Evolutionary conservation across 768 basidiomycete species (phyloP).

Genomic region (Suillus subluteus): DNA sequence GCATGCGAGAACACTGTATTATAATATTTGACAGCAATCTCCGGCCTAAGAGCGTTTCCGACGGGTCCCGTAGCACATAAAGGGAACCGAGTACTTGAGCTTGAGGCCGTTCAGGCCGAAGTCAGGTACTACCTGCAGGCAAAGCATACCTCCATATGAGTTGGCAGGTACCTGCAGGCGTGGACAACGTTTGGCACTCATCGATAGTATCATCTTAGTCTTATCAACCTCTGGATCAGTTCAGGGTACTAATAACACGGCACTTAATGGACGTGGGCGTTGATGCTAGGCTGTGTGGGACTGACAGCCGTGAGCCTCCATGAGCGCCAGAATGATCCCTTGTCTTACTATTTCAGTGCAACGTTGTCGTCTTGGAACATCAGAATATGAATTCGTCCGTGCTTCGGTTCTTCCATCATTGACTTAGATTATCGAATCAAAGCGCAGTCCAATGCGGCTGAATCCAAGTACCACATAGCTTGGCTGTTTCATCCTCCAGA

Average conservation of each 20-base stretch:
- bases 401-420: neutral
- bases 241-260: neutral
- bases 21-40: neutral
- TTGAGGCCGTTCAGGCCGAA: neutral
- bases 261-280: neutral
- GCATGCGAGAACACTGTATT: neutral
- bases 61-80: neutral
- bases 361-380: constrained; percentile 2
- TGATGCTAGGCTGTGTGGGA: constrained; percentile 4
- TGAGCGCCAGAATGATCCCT: neutral
- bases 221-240: neutral
- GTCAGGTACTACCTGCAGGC: neutral
- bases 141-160: neutral
- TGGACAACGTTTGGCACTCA: neutral
- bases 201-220: neutral
- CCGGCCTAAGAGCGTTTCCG: neutral
- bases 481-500: too few relatives aligned
- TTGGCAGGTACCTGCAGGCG: neutral
- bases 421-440: too few relatives aligned
- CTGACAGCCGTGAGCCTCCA: neutral
- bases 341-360: constrained; percentile 2
- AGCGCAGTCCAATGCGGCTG: too few relatives aligned
- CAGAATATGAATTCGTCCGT: neutral
- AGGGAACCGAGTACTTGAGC: neutral
- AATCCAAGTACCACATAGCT: too few relatives aligned